Evolutionary conservation across 768 basidiomycete species (phyloP), one percentile per base, ranked within the genome.

Genomic region (Tulasnella sp.): DNA sequence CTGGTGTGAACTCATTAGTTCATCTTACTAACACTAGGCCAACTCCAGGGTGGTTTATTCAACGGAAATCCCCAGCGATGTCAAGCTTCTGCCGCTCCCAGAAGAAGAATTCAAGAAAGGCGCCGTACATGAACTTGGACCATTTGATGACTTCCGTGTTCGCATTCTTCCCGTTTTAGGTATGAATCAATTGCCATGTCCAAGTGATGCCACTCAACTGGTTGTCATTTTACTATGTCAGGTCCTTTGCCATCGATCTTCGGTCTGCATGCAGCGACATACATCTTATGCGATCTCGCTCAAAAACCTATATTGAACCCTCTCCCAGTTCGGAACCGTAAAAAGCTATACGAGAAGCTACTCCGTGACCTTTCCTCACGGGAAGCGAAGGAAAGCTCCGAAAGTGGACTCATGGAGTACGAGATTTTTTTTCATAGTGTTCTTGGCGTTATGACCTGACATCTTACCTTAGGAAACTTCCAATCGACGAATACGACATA

Each of bases 51-150:
- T 92, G 9, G 89, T 96, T 9, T 98, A 93, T 66, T 93, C 90
- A 3, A 95, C 92, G 9, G 95, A 98, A 64, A 83, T 88, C 6
- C 90, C 90, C 0, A 74, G 83, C 2, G 82, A 91, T 53, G 78
- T 98, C 48, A 84, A 83, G 58, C 70, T 98, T 3, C 75, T 96
- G 9, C 95, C 93, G 2, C 71, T 98, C 0, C 77, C 87, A 0
- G 89, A 95, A 52, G 86, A 90, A 57, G 91, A 98, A 65, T 92
- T 91, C 63, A 69, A 81, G 58, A 89, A 84, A 63, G 95, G 93
- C 3, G 68, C 79, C 12, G 83, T 96, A 9, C 81, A 85, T 58
- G 91, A 98, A 66, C 73, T 98, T 5, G 79, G 83, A 15, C 81
- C 82, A 5, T 83, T 96, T 53, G 85, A 90, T 60, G 87, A 95